Conservation (phyloP, 2,329 filamentous ascomycete species). For the Penicillium glabrum region DNA sequence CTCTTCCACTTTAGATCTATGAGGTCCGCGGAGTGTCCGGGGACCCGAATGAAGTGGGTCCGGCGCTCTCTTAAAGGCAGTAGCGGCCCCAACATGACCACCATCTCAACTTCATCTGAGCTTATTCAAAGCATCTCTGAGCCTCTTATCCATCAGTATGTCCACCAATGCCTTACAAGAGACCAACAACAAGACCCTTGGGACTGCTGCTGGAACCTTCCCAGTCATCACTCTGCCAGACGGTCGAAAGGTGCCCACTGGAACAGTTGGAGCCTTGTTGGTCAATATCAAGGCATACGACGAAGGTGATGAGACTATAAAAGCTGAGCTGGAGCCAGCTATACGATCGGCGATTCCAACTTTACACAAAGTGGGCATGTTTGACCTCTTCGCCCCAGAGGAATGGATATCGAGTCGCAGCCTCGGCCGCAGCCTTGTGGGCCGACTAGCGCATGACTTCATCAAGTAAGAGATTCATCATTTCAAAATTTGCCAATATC, state of each 20-base stretch:
- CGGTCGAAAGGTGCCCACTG: not conserved
- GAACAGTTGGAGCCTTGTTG: not conserved
- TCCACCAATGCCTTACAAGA: conserved; percentile 1
- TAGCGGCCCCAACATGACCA: not conserved
- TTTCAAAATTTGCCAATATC: not conserved
- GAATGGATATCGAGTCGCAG: too few species aligned
- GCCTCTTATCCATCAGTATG: not conserved
- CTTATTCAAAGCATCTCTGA: too few species aligned
- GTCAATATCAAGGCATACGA: too few species aligned
- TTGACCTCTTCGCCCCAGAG: too few species aligned
- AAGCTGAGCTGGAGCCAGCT: too few species aligned
- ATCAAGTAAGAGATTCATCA: not conserved
- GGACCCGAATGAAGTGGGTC: not conserved
- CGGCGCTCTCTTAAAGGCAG: not conserved
- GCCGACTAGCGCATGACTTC: not conserved
- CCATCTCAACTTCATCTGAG: not conserved
- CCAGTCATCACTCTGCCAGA: not conserved
- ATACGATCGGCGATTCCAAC: too few species aligned
- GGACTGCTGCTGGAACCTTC: not conserved
- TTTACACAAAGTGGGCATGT: too few species aligned
- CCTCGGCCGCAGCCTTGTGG: too few species aligned
- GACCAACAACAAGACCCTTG: conserved; percentile 4
- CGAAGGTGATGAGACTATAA: too few species aligned
- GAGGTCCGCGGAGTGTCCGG: not conserved
- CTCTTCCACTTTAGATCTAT: not conserved